Evolutionary conservation across 2,329 filamentous ascomycete genomes (phyloP).

Genomic region (Lojkania enalia): DNA sequence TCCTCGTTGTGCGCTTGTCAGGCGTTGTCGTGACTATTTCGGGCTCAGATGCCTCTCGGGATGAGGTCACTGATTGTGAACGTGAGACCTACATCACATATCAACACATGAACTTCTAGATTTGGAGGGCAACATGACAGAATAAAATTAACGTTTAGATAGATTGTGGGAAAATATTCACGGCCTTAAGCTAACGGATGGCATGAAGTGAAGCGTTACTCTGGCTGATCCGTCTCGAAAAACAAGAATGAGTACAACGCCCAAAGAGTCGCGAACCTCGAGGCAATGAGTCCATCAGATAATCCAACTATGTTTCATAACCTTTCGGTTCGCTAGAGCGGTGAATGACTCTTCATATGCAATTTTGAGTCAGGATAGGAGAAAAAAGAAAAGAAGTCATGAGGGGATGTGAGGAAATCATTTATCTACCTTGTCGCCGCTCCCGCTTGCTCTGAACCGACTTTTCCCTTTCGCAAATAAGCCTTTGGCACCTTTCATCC

Average conservation of each 20-base stretch:
- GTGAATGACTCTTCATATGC: too few species aligned
- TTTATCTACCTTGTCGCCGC: conserved; percentile 82
- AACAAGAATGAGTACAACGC: conserved; percentile 16
- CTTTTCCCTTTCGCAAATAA: conserved; percentile 88
- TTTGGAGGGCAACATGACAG: conserved; percentile 9
- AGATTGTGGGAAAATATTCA: conserved; percentile 25
- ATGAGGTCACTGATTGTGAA: conserved; percentile 31
- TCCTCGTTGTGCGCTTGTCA: conserved; percentile 9
- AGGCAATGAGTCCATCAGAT: conserved; percentile 14
- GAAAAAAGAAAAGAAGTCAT: too few species aligned
- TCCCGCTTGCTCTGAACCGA: conserved; percentile 70
- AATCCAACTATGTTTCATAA: conserved; percentile 19
- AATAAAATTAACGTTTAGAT: conserved; percentile 33
- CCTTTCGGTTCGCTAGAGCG: too few species aligned
- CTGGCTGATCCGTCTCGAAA: conserved; percentile 19
- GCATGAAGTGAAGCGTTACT: conserved; percentile 19
- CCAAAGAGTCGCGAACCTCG: conserved; percentile 15
- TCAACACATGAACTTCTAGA: conserved; percentile 33
- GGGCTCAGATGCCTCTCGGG: conserved; percentile 37
- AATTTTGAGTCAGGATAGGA: too few species aligned
- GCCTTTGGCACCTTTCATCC: conserved; percentile 82
- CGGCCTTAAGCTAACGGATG: conserved; percentile 26
- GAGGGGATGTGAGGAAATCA: conserved; percentile 53
- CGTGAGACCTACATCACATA: conserved; percentile 38
- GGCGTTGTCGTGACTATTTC: conserved; percentile 21